Percentiles rank a stretch among this genome's conserved stretches.
Evolutionary conservation across 1,139 yeast genomes (phyloP).

Genomic region (Pichia sorboxylosa): DNA sequence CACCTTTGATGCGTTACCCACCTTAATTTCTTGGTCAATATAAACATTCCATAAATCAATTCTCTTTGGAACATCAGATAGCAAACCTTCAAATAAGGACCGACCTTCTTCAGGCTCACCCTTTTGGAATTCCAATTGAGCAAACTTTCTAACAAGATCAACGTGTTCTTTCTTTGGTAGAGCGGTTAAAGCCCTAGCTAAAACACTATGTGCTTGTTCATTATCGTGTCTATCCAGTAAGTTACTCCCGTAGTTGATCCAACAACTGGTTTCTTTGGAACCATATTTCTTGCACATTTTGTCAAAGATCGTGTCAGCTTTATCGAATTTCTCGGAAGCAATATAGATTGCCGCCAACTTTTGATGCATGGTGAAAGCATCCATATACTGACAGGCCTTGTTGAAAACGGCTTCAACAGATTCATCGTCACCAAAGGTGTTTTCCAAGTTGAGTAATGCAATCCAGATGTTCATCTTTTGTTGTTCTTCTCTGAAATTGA

Average conservation of each 20-base stretch:
- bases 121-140: slow-evolving; percentile 71
- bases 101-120: slow-evolving; percentile 94
- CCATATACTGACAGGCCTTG: slow-evolving; percentile 86
- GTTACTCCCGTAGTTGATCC: slow-evolving; percentile 73
- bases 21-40: slow-evolving; percentile 74
- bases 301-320: slow-evolving; percentile 61
- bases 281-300: slow-evolving; percentile 75
- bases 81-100: slow-evolving; percentile 82
- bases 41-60: slow-evolving; percentile 92
- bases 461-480: slow-evolving; percentile 95
- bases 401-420: slow-evolving; percentile 69
- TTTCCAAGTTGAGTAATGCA: slow-evolving; percentile 87
- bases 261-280: slow-evolving; percentile 46
- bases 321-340: slow-evolving; percentile 56
- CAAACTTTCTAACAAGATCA: slow-evolving; percentile 77
- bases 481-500: slow-evolving; percentile 82
- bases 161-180: slow-evolving; percentile 70
- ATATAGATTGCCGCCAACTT: slow-evolving; percentile 66
- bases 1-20: slow-evolving; percentile 47
- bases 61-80: slow-evolving; percentile 84
- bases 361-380: slow-evolving; percentile 67
- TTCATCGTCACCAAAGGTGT: slow-evolving; percentile 81
- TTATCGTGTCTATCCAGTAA: slow-evolving; percentile 47
- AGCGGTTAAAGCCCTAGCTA: slow-evolving; percentile 61
- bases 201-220: slow-evolving; percentile 55